Percentiles rank a stretch among this genome's conserved stretches.
Evolutionary conservation across 495 filamentous ascomycete species (phyloP).

Genomic region (Penicillium subrubescens): DNA sequence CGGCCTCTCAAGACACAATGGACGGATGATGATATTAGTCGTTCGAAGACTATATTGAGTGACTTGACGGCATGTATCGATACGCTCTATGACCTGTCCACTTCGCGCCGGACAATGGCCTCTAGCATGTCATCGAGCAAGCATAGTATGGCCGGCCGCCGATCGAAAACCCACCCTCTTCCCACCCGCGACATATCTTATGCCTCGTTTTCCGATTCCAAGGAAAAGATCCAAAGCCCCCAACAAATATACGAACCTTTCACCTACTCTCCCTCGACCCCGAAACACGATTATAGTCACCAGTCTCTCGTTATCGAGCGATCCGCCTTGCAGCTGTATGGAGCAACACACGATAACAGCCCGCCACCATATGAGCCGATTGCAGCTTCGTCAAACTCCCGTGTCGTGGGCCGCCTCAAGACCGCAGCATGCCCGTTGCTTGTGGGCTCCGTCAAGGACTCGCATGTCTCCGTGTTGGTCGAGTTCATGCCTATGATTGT

Average conservation of each 20-base stretch:
- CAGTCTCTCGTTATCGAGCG: constrained; percentile 42
- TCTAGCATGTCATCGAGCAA: constrained; percentile 43
- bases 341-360: constrained; percentile 44
- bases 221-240: constrained; percentile 33
- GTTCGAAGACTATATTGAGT: constrained; percentile 62
- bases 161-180: constrained; percentile 28
- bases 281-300: constrained; percentile 25
- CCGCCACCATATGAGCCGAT: constrained; percentile 52
- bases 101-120: constrained; percentile 61
- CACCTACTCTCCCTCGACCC: constrained; percentile 22
- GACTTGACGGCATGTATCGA: constrained; percentile 87
- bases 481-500: constrained; percentile 51
- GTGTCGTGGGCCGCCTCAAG: constrained; percentile 49
- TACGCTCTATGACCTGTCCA: constrained; percentile 83
- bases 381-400: constrained; percentile 47
- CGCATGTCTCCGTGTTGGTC: constrained; percentile 45
- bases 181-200: constrained; percentile 34
- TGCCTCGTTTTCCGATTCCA: constrained; percentile 33
- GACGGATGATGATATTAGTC: constrained; percentile 52
- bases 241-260: constrained; percentile 26
- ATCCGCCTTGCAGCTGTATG: constrained; percentile 46
- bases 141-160: constrained; percentile 29
- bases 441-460: constrained; percentile 37
- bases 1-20: constrained; percentile 46
- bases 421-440: constrained; percentile 43